Evolutionary conservation across 2,329 filamentous ascomycete genomes (phyloP), one percentile per base, ranked within the genome.

Genomic region (Pezicula carpinea): DNA sequence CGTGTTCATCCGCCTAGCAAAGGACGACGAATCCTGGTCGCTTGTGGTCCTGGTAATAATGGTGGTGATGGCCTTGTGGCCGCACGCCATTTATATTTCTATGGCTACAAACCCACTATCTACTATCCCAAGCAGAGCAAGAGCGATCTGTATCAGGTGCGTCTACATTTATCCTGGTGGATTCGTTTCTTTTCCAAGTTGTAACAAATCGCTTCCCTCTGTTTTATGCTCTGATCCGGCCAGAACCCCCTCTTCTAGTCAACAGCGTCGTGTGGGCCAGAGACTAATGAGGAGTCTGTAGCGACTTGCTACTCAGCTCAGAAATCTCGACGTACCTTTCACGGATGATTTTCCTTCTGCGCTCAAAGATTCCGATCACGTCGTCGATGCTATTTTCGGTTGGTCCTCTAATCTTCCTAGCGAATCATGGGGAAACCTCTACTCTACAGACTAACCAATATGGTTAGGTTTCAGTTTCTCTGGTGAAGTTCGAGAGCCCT

Each of bases 341-440:
- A 84, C 85, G 14, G 77, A 88, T 14, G 88, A 96, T 65, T 96
- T 97, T 59, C 64, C 74, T 2, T 58, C 70, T 5, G 84, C 87
- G 5, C 65, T 95, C 6, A 68, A 73, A 39, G 74, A 80, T 44
- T 77, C 86, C 2, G 86, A 96, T 63, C 87, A 95, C 56, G 70
- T 99, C 44, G 74, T 99, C 49, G 93, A 99, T 67, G 89, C 93
- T 8, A 89, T 99, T 52, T 99, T 99, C 63, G 90, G 88, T 86
- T 66, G 39, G 70, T 46, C 26, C 8, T 19, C n/a, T n/a, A 14
- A 22, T 21, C 43, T 23, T 21, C 44, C 13, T 35, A 17, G 17
- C 34, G 6, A 43, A 11, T 44, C 7, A 38, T 14, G 11, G 7
- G 2, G 17, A 19, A 14, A 6, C 21, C 19, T 6, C 6, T 22